Percentiles rank a stretch among this genome's conserved stretches.
phyloP scores from a whole-genome alignment of 257 asterid genomes.

The Handroanthus guayacan region DNA sequence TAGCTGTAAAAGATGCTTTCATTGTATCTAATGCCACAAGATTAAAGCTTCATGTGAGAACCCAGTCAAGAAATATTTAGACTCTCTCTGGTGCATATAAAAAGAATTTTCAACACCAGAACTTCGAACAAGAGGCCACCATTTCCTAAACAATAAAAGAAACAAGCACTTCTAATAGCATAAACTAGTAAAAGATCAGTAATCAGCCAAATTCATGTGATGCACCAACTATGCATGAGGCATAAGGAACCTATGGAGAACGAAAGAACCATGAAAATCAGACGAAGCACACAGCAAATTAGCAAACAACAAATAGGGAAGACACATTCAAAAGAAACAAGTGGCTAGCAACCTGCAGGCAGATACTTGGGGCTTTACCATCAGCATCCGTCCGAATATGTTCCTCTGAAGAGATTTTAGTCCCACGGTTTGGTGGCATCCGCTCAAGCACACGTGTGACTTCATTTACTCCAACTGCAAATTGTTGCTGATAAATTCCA shows the following conservation, averaged over 20 bases:
- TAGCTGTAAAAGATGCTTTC: neutral
- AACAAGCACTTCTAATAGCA: neutral
- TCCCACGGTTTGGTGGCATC: conserved; percentile 50
- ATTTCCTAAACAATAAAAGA: conserved; percentile 1
- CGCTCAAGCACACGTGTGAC: conserved; percentile 88
- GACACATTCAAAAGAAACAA: conserved; percentile 10
- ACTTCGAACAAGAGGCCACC: neutral
- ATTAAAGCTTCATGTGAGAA: conserved; percentile 4
- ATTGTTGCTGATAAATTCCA: conserved; percentile 65
- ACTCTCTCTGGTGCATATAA: neutral
- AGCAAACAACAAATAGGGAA: neutral
- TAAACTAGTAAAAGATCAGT: neutral
- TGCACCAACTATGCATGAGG: neutral
- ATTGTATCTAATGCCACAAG: conserved; percentile 1
- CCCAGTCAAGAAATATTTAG: conserved; percentile 14
- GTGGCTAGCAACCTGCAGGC: conserved; percentile 63
- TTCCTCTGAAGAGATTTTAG: conserved; percentile 27
- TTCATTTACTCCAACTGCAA: conserved; percentile 86
- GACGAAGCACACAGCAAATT: conserved; percentile 7
- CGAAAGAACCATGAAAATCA: conserved; percentile 6
- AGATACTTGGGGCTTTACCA: conserved; percentile 39
- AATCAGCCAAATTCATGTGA: neutral
- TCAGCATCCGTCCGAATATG: conserved; percentile 4
- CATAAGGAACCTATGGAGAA: neutral
- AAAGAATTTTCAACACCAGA: conserved; percentile 16